These are phyloP conservation scores for Saturnispora galanensis DNA, from an alignment of 805 yeast genomes.

Conservation along the genomic window DNA sequence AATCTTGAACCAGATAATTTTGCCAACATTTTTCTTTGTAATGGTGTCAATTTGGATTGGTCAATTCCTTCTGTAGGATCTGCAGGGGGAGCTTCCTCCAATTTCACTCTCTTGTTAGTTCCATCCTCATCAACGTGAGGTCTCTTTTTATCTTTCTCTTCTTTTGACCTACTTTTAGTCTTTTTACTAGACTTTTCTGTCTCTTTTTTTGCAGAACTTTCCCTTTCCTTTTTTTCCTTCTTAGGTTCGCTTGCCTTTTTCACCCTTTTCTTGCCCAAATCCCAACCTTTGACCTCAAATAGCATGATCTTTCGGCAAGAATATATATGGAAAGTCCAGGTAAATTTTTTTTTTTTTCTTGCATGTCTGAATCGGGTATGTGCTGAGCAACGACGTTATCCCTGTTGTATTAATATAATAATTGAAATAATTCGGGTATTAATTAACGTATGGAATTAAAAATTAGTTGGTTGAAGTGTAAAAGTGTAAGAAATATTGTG, in stretches of 20 bases:
- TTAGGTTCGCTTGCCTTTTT: conserved; percentile 31
- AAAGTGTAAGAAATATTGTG: too few species aligned
- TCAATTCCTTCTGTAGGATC: conserved; percentile 18
- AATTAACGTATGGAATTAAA: too few species aligned
- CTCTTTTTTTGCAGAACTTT: conserved; percentile 9
- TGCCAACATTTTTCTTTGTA: conserved; percentile 92
- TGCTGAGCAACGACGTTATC: background rate
- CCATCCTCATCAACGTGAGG: background rate
- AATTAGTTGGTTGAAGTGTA: too few species aligned
- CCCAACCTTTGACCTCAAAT: conserved; percentile 80
- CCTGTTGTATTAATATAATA: background rate
- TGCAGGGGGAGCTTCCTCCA: conserved; percentile 10
- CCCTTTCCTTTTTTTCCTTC: conserved; percentile 12
- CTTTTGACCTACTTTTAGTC: conserved; percentile 7
- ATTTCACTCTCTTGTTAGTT: background rate
- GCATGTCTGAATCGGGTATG: background rate
- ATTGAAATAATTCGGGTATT: background rate
- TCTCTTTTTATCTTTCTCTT: background rate
- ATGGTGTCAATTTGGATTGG: conserved; percentile 52
- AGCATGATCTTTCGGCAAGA: conserved; percentile 20
- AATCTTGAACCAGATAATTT: conserved; percentile 91
- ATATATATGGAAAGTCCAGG: background rate
- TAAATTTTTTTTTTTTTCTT: background rate
- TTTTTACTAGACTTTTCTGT: conserved; percentile 8
- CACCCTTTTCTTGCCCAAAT: conserved; percentile 44